A percentile compares a stretch with the other conserved stretches of the same genome.
These are phyloP conservation scores for Suillus americanus DNA, from an alignment of 768 basidiomycete genomes.

Conservation along the genomic window DNA sequence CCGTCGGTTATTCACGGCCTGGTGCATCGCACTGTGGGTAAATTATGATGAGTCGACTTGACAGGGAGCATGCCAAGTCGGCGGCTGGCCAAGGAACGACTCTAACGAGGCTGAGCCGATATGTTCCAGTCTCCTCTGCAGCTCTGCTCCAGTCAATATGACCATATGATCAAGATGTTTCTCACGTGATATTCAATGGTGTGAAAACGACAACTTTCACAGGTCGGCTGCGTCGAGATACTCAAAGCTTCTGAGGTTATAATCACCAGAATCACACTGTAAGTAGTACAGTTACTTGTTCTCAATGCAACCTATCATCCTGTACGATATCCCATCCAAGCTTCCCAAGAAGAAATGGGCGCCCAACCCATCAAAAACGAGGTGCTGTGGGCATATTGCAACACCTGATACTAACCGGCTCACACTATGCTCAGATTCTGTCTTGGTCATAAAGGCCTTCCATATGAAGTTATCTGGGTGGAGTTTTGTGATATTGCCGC, in stretches of 20 bases:
- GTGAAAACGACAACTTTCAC: neutral
- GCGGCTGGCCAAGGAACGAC: no score
- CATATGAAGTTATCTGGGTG: conserved; percentile 48
- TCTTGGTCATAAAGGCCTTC: conserved; percentile 34
- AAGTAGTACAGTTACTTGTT: neutral
- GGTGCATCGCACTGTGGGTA: no score
- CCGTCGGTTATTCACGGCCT: no score
- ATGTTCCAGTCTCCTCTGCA: no score
- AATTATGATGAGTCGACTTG: no score
- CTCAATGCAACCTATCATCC: conserved; percentile 5
- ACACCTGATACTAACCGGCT: neutral
- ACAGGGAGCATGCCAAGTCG: no score
- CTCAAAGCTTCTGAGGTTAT: neutral
- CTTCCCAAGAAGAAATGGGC: conserved; percentile 1
- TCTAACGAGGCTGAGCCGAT: no score
- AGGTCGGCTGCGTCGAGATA: neutral
- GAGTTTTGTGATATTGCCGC: conserved; percentile 47
- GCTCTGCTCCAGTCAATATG: no score
- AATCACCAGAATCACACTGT: neutral
- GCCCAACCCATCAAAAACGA: conserved; percentile 7
- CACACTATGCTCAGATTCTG: conserved; percentile 18
- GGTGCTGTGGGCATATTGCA: neutral
- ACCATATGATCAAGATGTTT: neutral
- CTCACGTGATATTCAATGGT: neutral
- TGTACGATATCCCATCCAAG: conserved; percentile 4